A percentile compares a stretch with the other conserved stretches of the same genome.
Conservation (phyloP, 257 asterid genomes). For the Capsicum chinense region DNA sequence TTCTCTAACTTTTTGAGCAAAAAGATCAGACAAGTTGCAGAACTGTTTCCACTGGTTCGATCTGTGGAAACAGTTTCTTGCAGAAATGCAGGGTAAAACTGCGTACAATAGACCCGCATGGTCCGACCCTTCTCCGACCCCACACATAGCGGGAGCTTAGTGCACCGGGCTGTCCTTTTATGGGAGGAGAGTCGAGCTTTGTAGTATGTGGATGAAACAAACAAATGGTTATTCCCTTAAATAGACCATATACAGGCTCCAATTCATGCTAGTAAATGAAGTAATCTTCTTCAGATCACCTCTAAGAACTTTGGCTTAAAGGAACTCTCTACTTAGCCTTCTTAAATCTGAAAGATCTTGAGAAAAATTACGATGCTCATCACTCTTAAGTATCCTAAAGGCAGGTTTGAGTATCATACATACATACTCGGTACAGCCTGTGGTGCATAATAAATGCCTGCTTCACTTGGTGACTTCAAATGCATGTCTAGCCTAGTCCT, state of each 20-base stretch:
- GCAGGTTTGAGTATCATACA: not conserved
- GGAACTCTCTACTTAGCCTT: constrained; percentile 20
- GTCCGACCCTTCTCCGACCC: not conserved
- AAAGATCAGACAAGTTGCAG: not conserved
- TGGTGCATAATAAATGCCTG: constrained; percentile 12
- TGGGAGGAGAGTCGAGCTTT: constrained; percentile 19
- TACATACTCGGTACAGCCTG: not conserved
- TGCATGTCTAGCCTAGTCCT: not conserved
- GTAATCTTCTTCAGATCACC: not conserved
- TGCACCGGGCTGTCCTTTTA: not conserved
- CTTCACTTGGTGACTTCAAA: constrained; percentile 17
- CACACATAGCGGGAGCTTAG: not conserved
- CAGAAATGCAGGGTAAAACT: not conserved
- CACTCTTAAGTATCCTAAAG: constrained; percentile 14
- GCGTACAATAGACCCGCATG: not conserved
- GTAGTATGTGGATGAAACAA: constrained; percentile 13
- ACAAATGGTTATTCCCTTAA: not conserved
- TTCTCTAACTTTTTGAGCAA: constrained; percentile 3
- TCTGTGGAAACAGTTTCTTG: not conserved
- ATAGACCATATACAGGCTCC: constrained; percentile 18
- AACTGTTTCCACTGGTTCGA: not conserved
- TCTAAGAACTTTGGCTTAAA: not conserved
- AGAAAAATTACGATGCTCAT: not conserved
- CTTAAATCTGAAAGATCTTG: constrained; percentile 25
- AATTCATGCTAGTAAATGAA: not conserved